These are phyloP conservation scores for Farysia itapuensis DNA, from an alignment of 1,284 basidiomycete genomes.

Conservation along the genomic window DNA sequence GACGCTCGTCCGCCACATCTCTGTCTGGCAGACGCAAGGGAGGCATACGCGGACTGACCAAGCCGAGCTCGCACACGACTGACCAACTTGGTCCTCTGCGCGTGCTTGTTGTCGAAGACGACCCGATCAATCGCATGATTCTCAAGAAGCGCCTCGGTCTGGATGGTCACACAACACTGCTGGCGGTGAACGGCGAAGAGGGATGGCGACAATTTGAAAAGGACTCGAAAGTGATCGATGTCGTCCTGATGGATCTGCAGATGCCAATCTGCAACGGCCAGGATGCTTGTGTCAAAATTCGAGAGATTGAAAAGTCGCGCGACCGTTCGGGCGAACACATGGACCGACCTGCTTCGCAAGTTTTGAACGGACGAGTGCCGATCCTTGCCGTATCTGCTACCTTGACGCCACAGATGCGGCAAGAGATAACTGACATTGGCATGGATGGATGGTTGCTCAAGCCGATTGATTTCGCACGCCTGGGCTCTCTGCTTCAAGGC, in stretches of 20 bases:
- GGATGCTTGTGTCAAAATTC: constrained; percentile 71
- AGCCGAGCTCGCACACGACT: constrained; percentile 1
- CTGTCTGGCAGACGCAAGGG: constrained; percentile 16
- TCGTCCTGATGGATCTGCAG: constrained; percentile 81
- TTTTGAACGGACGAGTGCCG: constrained; percentile 72
- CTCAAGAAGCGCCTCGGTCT: constrained; percentile 71
- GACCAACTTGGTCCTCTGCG: constrained; percentile 34
- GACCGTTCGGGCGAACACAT: constrained; percentile 10
- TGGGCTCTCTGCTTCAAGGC: constrained; percentile 42
- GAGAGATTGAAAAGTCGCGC: constrained; percentile 32
- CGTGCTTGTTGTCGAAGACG: constrained; percentile 62
- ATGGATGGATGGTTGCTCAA: constrained; percentile 87
- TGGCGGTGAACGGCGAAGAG: constrained; percentile 76
- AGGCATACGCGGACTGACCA: constrained; percentile 29
- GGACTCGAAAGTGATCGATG: constrained; percentile 71
- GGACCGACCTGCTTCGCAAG: constrained; percentile 57
- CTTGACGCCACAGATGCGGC: constrained; percentile 68
- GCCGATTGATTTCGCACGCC: constrained; percentile 72
- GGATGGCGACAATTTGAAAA: constrained; percentile 68
- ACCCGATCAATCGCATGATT: constrained; percentile 75
- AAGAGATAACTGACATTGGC: constrained; percentile 67
- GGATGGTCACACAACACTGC: constrained; percentile 71
- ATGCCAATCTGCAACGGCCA: constrained; percentile 83
- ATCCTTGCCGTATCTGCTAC: constrained; percentile 84
- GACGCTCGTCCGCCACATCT: constrained; percentile 19